Evolutionary conservation across 495 filamentous ascomycete genomes (phyloP), one percentile per base, ranked within the genome.

Genomic region (Aspergillus sclerotiicarbonarius): DNA sequence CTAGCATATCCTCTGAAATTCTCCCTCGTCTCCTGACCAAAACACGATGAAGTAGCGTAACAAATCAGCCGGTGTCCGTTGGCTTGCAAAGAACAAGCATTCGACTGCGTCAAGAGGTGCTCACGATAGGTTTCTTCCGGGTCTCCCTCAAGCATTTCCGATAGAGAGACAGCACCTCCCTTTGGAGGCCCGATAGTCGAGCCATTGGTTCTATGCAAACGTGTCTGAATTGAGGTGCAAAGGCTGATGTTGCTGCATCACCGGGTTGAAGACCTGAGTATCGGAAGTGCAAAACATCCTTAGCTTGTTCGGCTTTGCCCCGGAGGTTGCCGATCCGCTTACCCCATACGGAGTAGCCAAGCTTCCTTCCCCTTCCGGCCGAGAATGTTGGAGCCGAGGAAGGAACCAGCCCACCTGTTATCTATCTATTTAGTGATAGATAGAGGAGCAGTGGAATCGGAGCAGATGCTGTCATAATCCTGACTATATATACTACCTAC

Each of bases 121-220:
- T 65, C 70, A 93, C 89, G 60, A 73, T 63, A 51, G 94, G 91
- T 72, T 98, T 98, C 63, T 87, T 89, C 53, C 86, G 80, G 53
- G 86, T 84, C 64, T 87, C 90, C 50, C 91, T 81, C 29, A 98
- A 78, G 63, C 92, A 97, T 63, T 84, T 82, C 47, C 92, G 86
- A 65, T 98, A 98, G 9, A 98, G 84, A 35, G 84, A 79, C 41
- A 98, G 71, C 8, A 98, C 92, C 54, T 95, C 89, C 67, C 84
- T 87, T 66, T 98, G 95, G n/a, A 98, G 79, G 35, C 95, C 95
- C 8, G 93, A 95, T 18, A 90, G 80, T 66, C 85, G 68, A 19
- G 73, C 71, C 74, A 77, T 66, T 82, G 78, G 82, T 82, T 47
- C 48, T 35, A 62, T 55, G 39, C 18, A 19, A 25, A 25, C 2